Base-by-base conservation (phyloP, 116 monocot genomes). In the Phalaenopsis hybrid region DNA sequence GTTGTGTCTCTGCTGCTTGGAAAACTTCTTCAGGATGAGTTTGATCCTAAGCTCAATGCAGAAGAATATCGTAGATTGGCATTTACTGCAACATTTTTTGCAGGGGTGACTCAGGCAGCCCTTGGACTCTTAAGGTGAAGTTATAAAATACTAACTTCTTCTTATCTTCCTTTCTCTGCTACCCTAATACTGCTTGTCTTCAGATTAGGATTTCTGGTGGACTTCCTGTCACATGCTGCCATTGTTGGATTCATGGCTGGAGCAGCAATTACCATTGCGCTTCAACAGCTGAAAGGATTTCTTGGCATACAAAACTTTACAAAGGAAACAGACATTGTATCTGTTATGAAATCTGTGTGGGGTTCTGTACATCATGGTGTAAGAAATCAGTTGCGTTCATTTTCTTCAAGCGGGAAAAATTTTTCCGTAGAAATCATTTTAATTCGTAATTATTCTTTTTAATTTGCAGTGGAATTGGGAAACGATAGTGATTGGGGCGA, bases 11-110 rank as follows among this genome's bases (percentile, higher is more conserved):
- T 98, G 31, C 79, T 98, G 73, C 82, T 98, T 21, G 98, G 93
- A 4, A 88, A 82, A 31, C 91, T 91, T 76, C 85, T 95, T 45
- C 83, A 83, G 55, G 65, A 88, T 18, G 98, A 98, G 83, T 4
- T 89, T 74, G 89, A 94, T 80, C 89, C 91, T 1, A 52, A 23
- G 0, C 85, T 46, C 18, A 16, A 89, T 9, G 83, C 61, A 43
- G 82, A 70, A 2, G 89, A 81, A 12, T 98, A 98, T 81, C 44
- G 1, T 0, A 81, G 90, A 6, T 88, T 98, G 12, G 92, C 93
- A 33, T 92, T 90, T 81, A 98, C 98, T 11, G 94, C 98, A 57
- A 98, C 98, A 5, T 94, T 97, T 81, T 97, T 97, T 52, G 94
- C 97, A 5, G 97, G 97, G 21, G 78, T 91, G 63, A 90, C 89